Evolutionary conservation across 129 eudicot species (phyloP), one percentile per base, ranked within the genome.

Genomic region (Ambrosia artemisiifolia): DNA sequence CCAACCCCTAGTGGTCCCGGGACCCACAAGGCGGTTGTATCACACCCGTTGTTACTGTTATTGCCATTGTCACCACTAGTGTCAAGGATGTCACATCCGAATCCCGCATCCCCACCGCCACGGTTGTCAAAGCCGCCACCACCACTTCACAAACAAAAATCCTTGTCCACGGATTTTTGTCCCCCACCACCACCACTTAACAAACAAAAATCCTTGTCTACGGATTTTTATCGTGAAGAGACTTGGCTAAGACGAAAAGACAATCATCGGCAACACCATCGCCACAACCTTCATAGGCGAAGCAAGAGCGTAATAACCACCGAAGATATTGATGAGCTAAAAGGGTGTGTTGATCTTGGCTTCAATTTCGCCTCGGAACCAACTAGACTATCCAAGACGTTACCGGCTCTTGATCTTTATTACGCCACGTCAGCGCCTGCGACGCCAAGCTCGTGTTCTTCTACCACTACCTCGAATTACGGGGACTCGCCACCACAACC

Each of bases 401-500:
- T 78, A 8, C 77, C 82, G 28, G 82, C 82, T 19, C 77, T 78
- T 12, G 77, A 70, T 44, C 82, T 78, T 67, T 70, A 78, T 55
- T 78, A 78, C 59, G 82, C 82, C 50, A 78, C 77, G 14, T 63
- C 71, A 42, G 62, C 59, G 0, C 64, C 69, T 4, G 65, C 77
- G 2, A 38, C 77, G 5, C 17, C 81, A 3, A 70, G 81, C 17
- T 51, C 67, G 36, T 40, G 72, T 42, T 51, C 72, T 10, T 63
- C 77, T 2, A 9, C 82, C 13, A 53, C 77, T 4, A 63, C 72
- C 10, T 78, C 80, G 17, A 69, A 42, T 19, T 59, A 11, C 47
- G 75, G 80, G 6, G 80, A 76, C 70, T 76, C 82, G 42, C 77
- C 82, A 8, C 67, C 38, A 7, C 77, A 78, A 55, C 77, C 82